A percentile compares a stretch with the other conserved stretches of the same genome.
Evolutionary conservation across 1,284 basidiomycete genomes (phyloP).

Genomic region (Rhodotorula sp.): DNA sequence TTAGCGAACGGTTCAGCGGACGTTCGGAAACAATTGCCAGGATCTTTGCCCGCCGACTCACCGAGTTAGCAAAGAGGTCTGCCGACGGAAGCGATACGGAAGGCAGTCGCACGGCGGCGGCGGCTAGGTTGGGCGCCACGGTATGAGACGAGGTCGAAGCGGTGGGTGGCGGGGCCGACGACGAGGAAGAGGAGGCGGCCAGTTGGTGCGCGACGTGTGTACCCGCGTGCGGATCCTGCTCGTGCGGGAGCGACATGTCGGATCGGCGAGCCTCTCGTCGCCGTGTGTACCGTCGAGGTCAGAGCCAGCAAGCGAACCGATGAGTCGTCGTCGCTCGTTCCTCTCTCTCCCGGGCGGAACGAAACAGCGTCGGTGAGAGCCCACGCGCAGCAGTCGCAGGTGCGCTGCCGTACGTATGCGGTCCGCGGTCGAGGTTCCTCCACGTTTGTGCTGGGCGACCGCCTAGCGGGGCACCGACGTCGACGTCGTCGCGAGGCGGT

Average conservation of each 20-base stretch:
- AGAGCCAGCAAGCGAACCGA: neutral
- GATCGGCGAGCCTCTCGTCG: too few relatives aligned
- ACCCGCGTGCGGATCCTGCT: neutral
- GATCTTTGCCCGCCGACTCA: neutral
- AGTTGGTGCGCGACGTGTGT: neutral
- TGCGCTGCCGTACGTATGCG: too few relatives aligned
- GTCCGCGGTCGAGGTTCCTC: too few relatives aligned
- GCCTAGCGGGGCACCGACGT: too few relatives aligned
- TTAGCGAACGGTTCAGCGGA: neutral
- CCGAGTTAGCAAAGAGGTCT: slow-evolving; percentile 1
- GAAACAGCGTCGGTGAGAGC: too few relatives aligned
- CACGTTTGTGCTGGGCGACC: too few relatives aligned
- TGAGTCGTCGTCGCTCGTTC: too few relatives aligned
- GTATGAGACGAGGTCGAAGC: neutral
- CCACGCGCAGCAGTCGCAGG: too few relatives aligned
- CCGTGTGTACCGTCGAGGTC: neutral
- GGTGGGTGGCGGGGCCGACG: neutral
- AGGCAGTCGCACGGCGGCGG: slow-evolving; percentile 20
- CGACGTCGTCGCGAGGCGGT: too few relatives aligned
- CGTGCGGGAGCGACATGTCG: neutral
- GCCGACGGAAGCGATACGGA: slow-evolving; percentile 16
- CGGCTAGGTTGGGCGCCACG: too few relatives aligned
- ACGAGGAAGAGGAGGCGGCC: neutral
- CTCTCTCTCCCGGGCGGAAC: too few relatives aligned
- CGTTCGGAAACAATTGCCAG: neutral